phyloP scores from a whole-genome alignment of 1,284 basidiomycete species.

The Sparassis latifolia region DNA sequence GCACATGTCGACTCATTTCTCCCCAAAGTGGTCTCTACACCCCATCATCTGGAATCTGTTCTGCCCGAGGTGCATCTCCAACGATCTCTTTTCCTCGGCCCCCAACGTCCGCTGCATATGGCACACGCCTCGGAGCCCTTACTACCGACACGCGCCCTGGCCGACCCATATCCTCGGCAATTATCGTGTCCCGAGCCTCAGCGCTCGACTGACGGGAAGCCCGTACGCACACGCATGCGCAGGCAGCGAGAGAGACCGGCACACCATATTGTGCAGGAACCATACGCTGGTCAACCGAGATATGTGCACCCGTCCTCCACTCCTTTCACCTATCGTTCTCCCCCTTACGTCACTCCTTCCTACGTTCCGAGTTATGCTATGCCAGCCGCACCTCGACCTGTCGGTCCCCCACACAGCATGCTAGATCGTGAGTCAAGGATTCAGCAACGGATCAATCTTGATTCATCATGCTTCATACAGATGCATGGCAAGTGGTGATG shows the following conservation, averaged over 20 bases:
- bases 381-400: slow-evolving; percentile 8
- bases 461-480: slow-evolving; percentile 25
- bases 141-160: slow-evolving; percentile 8
- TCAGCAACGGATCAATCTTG: background rate
- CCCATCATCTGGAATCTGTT: no score
- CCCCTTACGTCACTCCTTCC: slow-evolving; percentile 5
- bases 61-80: no score
- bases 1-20: no score
- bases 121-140: no score
- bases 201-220: slow-evolving; percentile 16
- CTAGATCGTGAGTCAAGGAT: slow-evolving; percentile 42
- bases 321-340: slow-evolving; percentile 3
- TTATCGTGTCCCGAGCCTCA: slow-evolving; percentile 11
- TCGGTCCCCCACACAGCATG: slow-evolving; percentile 27
- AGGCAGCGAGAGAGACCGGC: slow-evolving; percentile 10
- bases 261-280: slow-evolving; percentile 5
- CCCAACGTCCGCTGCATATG: no score
- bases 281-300: slow-evolving; percentile 6
- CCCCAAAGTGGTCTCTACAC: no score
- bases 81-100: no score
- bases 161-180: slow-evolving; percentile 18
- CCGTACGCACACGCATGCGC: slow-evolving; percentile 15
- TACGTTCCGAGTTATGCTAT: background rate
- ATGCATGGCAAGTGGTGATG: slow-evolving; percentile 50
- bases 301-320: no score